Evolutionary conservation across 164 flowering plant species (phyloP).

Genomic region (Amborella trichopoda): DNA sequence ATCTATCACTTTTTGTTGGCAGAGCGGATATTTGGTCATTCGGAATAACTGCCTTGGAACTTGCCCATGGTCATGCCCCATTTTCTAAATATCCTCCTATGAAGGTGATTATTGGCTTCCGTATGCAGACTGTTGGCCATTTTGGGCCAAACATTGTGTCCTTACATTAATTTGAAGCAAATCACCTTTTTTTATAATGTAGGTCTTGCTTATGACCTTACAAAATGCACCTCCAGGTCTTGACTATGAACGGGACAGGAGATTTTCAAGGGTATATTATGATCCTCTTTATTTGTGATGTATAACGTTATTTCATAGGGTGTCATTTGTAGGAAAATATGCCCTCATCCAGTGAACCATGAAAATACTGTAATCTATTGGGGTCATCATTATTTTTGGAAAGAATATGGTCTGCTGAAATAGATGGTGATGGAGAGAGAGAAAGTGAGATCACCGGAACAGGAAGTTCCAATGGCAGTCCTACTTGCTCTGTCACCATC

Average conservation of each 20-base stretch:
- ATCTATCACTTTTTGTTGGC: slow-evolving; percentile 16
- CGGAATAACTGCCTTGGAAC: slow-evolving; percentile 97
- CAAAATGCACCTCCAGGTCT: slow-evolving; percentile 99
- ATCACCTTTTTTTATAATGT: slow-evolving; percentile 6
- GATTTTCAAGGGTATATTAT: slow-evolving; percentile 72
- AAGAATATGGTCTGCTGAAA: too few species aligned
- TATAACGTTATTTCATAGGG: too few species aligned
- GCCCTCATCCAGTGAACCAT: too few species aligned
- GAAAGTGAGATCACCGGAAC: too few species aligned
- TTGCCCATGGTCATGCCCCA: slow-evolving; percentile 99
- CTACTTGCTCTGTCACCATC: too few species aligned
- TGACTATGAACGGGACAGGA: slow-evolving; percentile 87
- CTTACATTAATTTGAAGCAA: not conserved
- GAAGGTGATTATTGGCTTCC: slow-evolving; percentile 41
- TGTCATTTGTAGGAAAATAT: too few species aligned
- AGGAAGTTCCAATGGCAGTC: too few species aligned
- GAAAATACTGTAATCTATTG: too few species aligned
- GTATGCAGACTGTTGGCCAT: not conserved
- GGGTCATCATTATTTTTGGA: too few species aligned
- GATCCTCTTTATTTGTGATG: too few species aligned
- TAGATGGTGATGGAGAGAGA: too few species aligned
- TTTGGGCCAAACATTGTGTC: not conserved
- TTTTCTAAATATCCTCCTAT: slow-evolving; percentile 99
- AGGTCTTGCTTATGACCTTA: slow-evolving; percentile 95
- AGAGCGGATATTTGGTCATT: slow-evolving; percentile 99